A percentile compares a stretch with the other conserved stretches of the same genome.
These are phyloP conservation scores for Perkinsus chesapeaki DNA, from an alignment of 169 alveolate genomes.

Conservation along the genomic window DNA sequence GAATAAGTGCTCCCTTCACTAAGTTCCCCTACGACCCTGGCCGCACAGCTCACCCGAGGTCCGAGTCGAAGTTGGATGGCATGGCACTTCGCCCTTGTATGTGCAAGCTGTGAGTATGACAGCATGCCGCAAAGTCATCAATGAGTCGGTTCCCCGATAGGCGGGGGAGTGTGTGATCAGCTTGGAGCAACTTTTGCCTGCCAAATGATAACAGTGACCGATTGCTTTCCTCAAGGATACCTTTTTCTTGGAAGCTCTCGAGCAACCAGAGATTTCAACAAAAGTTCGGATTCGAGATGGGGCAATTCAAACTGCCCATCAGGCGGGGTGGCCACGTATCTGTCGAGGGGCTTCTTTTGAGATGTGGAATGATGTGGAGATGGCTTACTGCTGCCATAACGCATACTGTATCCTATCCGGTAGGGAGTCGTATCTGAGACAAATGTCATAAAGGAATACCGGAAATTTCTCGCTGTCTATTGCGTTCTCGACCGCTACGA, in stretches of 20 bases:
- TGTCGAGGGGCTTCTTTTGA: neutral
- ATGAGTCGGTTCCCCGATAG: neutral
- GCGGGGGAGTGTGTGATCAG: neutral
- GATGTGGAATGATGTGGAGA: neutral
- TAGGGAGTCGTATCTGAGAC: neutral
- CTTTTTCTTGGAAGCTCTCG: constrained; percentile 52
- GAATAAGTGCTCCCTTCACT: no score
- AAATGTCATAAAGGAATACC: neutral
- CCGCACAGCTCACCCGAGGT: constrained; percentile 46
- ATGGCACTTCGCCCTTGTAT: constrained; percentile 71
- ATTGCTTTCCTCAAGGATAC: constrained; percentile 45
- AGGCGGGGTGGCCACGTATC: neutral
- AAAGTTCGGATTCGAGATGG: constrained; percentile 56
- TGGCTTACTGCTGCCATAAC: neutral
- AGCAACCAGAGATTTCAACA: constrained; percentile 53
- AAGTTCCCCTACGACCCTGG: no score
- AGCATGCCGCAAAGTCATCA: constrained; percentile 24
- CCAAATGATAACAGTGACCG: neutral
- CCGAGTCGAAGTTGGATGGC: constrained; percentile 62
- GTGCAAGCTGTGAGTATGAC: constrained; percentile 64
- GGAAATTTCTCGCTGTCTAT: neutral
- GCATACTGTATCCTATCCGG: neutral
- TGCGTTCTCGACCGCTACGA: no score
- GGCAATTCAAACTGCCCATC: constrained; percentile 10
- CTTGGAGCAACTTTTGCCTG: neutral